phyloP scores from a whole-genome alignment of 495 filamentous ascomycete species.

The Daldinia vernicosa region DNA sequence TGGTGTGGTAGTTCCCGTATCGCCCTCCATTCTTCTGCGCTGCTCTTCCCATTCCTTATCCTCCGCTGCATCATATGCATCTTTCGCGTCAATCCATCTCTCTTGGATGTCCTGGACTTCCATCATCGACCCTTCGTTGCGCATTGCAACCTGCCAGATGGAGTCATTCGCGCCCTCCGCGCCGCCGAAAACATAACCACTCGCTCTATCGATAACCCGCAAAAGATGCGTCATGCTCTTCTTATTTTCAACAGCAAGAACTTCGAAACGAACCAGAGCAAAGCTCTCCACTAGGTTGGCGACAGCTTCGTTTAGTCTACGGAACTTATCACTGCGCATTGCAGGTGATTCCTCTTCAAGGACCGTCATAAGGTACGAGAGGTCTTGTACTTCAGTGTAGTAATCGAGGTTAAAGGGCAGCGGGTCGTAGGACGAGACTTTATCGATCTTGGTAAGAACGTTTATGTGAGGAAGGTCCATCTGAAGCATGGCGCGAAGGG shows the following conservation, averaged over 20 bases:
- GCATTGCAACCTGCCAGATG: constrained; percentile 93
- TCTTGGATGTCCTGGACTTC: constrained; percentile 91
- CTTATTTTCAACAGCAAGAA: constrained; percentile 94
- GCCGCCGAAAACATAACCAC: constrained; percentile 91
- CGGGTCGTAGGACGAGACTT: constrained; percentile 75
- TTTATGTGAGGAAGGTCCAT: constrained; percentile 89
- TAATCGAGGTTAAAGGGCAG: constrained; percentile 94
- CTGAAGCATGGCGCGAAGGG: constrained; percentile 94
- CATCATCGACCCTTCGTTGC: constrained; percentile 80
- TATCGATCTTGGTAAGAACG: constrained; percentile 96
- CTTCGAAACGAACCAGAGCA: constrained; percentile 88
- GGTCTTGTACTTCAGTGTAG: constrained; percentile 97
- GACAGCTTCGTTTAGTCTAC: constrained; percentile 83
- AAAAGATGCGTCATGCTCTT: constrained; percentile 93
- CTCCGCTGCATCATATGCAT: constrained; percentile 86
- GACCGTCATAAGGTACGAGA: constrained; percentile 81
- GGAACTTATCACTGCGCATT: constrained; percentile 75
- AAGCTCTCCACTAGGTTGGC: constrained; percentile 88
- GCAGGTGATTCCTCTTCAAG: constrained; percentile 68
- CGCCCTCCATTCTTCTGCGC: constrained; percentile 46
- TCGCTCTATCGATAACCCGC: constrained; percentile 85
- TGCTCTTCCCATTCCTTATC: constrained; percentile 71
- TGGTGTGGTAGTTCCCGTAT: constrained; percentile 40
- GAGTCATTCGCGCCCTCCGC: constrained; percentile 93
- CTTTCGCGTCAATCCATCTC: constrained; percentile 89